Conservation (phyloP, 257 asterid species). For the Verbascum thapsus region DNA sequence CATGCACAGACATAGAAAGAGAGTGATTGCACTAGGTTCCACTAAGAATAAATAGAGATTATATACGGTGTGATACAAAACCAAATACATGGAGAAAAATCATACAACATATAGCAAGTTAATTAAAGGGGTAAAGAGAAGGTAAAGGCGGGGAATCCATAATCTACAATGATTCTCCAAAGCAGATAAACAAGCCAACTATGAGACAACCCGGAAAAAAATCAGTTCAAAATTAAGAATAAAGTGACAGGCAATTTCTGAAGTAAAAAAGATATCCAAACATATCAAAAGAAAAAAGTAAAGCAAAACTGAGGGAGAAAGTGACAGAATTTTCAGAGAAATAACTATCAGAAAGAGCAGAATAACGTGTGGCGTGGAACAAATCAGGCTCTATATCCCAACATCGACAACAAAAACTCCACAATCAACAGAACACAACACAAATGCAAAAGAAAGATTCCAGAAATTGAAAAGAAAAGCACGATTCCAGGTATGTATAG, state of each 20-base stretch:
- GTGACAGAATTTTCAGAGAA: neutral
- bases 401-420: conserved; percentile 18
- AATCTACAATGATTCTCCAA: conserved; percentile 1
- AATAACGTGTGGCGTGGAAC: conserved; percentile 14
- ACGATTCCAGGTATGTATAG: conserved; percentile 9
- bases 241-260: conserved; percentile 9
- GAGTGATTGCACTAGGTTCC: neutral
- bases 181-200: conserved; percentile 13
- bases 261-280: neutral
- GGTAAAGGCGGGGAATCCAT: conserved; percentile 12
- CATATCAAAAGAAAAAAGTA: no score
- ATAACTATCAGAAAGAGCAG: conserved; percentile 13
- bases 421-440: conserved; percentile 15
- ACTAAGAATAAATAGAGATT: neutral
- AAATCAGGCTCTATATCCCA: conserved; percentile 7
- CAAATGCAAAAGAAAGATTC: conserved; percentile 16
- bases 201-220: neutral
- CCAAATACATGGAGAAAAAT: conserved; percentile 3
- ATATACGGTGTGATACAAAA: neutral
- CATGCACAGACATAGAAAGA: conserved; percentile 7
- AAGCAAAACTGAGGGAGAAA: no score
- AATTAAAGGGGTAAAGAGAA: conserved; percentile 2
- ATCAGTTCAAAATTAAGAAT: conserved; percentile 2
- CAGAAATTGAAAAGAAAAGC: conserved; percentile 24
- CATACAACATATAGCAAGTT: neutral